Conservation (phyloP, 2,329 filamentous ascomycete genomes). For the Epichloe uncinata region DNA sequence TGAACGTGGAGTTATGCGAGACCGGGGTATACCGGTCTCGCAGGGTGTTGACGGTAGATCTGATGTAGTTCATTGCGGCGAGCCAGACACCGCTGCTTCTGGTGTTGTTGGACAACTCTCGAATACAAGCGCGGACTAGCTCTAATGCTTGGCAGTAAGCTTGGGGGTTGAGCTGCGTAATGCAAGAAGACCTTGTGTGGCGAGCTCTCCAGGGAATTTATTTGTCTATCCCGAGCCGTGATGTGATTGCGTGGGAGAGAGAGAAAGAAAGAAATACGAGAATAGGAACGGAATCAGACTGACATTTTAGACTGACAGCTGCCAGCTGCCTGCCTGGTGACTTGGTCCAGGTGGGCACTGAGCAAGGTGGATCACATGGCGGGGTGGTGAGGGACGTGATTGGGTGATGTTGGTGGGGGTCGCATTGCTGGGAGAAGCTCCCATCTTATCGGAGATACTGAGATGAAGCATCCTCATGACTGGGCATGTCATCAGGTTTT, state of each 20-base stretch:
- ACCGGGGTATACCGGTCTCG: slow-evolving; percentile 86
- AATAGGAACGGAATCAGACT: neutral
- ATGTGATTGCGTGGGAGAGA: too few relatives aligned
- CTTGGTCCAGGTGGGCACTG: slow-evolving; percentile 6
- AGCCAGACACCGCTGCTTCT: slow-evolving; percentile 9
- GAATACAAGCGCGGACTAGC: too few relatives aligned
- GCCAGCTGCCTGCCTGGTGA: slow-evolving; percentile 7
- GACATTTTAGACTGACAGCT: neutral
- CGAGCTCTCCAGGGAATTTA: too few relatives aligned
- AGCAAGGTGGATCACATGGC: slow-evolving; percentile 17
- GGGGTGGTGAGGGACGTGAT: slow-evolving; percentile 1
- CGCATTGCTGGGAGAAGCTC: neutral
- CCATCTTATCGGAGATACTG: neutral
- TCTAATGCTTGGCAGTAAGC: too few relatives aligned
- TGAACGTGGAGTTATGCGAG: slow-evolving; percentile 83
- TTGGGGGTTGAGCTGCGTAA: too few relatives aligned
- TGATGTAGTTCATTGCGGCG: slow-evolving; percentile 67
- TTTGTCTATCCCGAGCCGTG: too few relatives aligned
- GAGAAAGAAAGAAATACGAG: neutral
- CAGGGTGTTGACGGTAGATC: slow-evolving; percentile 83
- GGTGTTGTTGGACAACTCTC: too few relatives aligned
- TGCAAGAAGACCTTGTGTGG: too few relatives aligned
- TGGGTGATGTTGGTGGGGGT: neutral
- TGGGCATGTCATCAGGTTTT: neutral
- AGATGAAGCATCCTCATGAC: neutral